Evolutionary conservation across 257 asterid genomes (phyloP).

Genomic region (Ajuga chamaepitys): DNA sequence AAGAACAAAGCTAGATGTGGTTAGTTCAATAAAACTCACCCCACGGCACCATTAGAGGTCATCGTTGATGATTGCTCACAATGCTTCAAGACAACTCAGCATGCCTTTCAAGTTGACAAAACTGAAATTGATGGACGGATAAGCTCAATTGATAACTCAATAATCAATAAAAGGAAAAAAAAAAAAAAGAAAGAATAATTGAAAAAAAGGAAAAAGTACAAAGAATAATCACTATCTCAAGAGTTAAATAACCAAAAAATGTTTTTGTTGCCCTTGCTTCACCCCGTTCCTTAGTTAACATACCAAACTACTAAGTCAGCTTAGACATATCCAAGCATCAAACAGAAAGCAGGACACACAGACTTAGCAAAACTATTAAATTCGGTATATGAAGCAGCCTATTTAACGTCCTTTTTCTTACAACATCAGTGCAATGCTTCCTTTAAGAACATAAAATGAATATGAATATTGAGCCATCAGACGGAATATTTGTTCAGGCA

Average conservation of each 20-base stretch:
- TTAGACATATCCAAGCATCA: not conserved
- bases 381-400: not conserved
- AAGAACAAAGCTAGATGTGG: not conserved
- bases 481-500: not conserved
- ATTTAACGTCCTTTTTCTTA: not conserved
- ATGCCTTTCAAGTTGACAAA: not conserved
- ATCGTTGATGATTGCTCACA: not conserved
- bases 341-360: not conserved
- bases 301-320: not conserved
- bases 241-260: not conserved
- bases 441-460: not conserved
- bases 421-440: not conserved
- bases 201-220: not conserved
- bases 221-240: not conserved
- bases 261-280: not conserved
- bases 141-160: not conserved
- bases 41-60: not conserved
- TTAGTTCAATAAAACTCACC: conserved; percentile 12
- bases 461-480: not conserved
- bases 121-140: not conserved
- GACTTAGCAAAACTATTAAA: not conserved
- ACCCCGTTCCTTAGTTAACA: not conserved
- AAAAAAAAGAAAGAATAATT: not conserved
- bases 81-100: not conserved
- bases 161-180: not conserved